Evolutionary conservation across 2,329 filamentous ascomycete species (phyloP).

Genomic region (Diaporthe velutina): DNA sequence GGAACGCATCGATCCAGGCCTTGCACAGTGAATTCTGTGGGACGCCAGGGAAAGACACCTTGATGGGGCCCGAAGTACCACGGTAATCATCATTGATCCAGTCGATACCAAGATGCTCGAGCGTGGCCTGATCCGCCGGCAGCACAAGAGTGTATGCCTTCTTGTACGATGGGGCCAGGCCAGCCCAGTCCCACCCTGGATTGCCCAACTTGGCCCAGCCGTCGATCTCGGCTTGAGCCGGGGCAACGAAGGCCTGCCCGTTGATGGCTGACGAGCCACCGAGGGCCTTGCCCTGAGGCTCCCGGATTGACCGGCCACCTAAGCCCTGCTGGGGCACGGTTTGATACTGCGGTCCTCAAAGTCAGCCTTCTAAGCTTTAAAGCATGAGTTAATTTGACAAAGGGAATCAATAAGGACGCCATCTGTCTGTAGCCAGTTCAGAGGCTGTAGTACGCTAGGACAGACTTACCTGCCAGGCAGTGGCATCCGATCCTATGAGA

Average conservation of each 20-base stretch:
- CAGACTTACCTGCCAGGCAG: background rate
- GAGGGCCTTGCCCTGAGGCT: constrained; percentile 40
- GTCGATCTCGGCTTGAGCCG: constrained; percentile 40
- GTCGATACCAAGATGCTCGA: constrained; percentile 42
- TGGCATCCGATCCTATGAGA: constrained; percentile 43
- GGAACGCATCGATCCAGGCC: constrained; percentile 44
- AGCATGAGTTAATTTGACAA: background rate
- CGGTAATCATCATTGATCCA: constrained; percentile 42
- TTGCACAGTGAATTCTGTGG: constrained; percentile 42
- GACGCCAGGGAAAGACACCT: constrained; percentile 43
- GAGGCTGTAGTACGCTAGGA: background rate
- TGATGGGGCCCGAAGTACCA: constrained; percentile 42
- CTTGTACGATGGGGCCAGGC: constrained; percentile 38
- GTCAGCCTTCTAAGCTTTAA: background rate
- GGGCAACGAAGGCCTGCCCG: constrained; percentile 42
- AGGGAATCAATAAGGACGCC: background rate
- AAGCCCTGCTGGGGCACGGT: constrained; percentile 44
- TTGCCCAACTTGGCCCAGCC: constrained; percentile 43
- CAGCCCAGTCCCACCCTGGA: constrained; percentile 43
- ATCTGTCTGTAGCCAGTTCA: background rate
- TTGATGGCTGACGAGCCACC: constrained; percentile 45
- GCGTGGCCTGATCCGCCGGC: constrained; percentile 38
- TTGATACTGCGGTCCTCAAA: constrained; percentile 39
- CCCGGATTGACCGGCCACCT: constrained; percentile 31
- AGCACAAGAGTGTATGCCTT: constrained; percentile 42